Evolutionary conservation across 176 grass and related monocot species (phyloP).

Genomic region (Triticum timopheevii): DNA sequence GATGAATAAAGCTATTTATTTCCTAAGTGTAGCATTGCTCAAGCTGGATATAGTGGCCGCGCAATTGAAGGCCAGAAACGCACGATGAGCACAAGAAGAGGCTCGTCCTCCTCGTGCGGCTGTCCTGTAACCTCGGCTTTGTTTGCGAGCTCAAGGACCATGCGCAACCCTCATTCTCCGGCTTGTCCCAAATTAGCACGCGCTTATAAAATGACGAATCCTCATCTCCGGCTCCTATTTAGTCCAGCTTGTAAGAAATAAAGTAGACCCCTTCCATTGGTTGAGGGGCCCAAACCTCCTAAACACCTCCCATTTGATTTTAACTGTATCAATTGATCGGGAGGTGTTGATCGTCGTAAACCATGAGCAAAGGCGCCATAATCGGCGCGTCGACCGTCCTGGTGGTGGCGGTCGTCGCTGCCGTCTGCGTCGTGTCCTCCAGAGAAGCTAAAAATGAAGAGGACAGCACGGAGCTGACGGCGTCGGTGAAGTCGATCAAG

Average conservation of each 20-base stretch:
- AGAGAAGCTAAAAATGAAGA: neutral
- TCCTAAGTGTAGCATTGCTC: too few species aligned
- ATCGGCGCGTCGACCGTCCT: conserved; percentile 57
- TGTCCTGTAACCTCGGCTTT: conserved; percentile 25
- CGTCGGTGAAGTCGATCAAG: conserved; percentile 60
- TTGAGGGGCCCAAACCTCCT: neutral
- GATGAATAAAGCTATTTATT: too few species aligned
- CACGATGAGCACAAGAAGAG: too few species aligned
- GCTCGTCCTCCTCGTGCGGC: neutral
- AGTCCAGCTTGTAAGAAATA: conserved; percentile 32
- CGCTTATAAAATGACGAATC: conserved; percentile 19
- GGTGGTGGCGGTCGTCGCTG: conserved; percentile 61
- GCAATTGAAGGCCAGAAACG: too few species aligned
- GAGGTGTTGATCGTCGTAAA: neutral
- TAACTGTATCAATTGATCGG: neutral
- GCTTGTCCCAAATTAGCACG: conserved; percentile 9
- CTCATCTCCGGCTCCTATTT: neutral
- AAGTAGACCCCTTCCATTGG: conserved; percentile 9
- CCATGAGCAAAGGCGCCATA: conserved; percentile 40
- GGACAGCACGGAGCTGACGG: conserved; percentile 1
- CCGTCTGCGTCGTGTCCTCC: conserved; percentile 50
- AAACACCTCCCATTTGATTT: neutral
- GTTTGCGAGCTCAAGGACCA: conserved; percentile 2
- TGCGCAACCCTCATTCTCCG: conserved; percentile 24
- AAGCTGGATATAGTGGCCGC: too few species aligned